Percentiles rank a stretch among this genome's conserved stretches.
Conservation (phyloP, 495 filamentous ascomycete species). For the Penicillium odoratum region DNA sequence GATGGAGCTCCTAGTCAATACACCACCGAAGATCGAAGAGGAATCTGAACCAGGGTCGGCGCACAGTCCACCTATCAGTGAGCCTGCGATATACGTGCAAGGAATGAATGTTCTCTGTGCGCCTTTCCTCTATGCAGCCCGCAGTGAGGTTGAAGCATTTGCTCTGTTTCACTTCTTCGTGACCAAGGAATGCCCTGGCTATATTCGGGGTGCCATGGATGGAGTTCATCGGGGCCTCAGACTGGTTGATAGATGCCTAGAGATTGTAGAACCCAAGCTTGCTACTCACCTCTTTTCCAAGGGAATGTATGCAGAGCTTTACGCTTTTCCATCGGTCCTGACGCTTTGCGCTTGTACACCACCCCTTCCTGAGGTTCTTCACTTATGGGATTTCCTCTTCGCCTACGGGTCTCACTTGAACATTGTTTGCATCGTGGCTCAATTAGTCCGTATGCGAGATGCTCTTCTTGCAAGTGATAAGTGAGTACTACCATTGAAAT, state of each 20-base stretch:
- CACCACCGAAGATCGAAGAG: slow-evolving; percentile 45
- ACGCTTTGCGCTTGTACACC: slow-evolving; percentile 96
- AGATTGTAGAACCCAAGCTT: slow-evolving; percentile 87
- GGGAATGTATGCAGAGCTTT: slow-evolving; percentile 86
- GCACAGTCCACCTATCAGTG: slow-evolving; percentile 37
- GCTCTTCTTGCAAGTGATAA: slow-evolving; percentile 77
- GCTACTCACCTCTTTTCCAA: slow-evolving; percentile 79
- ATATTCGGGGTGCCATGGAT: slow-evolving; percentile 95
- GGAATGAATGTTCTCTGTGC: slow-evolving; percentile 99
- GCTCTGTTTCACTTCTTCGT: slow-evolving; percentile 87
- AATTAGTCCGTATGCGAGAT: slow-evolving; percentile 84
- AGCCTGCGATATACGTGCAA: slow-evolving; percentile 88
- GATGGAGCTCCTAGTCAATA: slow-evolving; percentile 42
- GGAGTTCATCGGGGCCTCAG: slow-evolving; percentile 90
- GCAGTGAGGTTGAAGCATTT: slow-evolving; percentile 93
- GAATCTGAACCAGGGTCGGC: slow-evolving; percentile 31
- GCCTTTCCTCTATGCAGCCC: slow-evolving; percentile 92
- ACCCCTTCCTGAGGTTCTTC: slow-evolving; percentile 90
- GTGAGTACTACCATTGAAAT: slow-evolving; percentile 47
- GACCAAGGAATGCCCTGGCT: slow-evolving; percentile 86
- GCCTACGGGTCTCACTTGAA: slow-evolving; percentile 94
- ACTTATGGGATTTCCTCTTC: slow-evolving; percentile 97
- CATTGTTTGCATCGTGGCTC: slow-evolving; percentile 95
- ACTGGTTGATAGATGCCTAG: slow-evolving; percentile 86
- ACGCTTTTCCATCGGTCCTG: slow-evolving; percentile 95